Base-by-base conservation (phyloP, 257 asterid genomes). In the Ligustrum vulgare region DNA sequence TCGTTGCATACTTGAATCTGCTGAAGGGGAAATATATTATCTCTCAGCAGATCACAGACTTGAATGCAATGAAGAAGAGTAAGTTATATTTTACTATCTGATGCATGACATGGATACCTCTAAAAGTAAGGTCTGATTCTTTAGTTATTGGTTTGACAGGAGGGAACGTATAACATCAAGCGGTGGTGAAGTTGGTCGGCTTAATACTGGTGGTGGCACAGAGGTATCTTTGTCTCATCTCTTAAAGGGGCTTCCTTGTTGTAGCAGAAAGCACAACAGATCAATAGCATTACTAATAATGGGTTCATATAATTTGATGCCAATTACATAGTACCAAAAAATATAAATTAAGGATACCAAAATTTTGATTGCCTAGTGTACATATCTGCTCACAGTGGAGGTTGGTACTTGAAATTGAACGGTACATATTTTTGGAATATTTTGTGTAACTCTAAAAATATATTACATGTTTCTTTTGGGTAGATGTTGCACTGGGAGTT, bases 151-250 rank as follows among this genome's bases (percentile, higher is more conserved):
- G 70, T 80, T 72, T 78, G 80, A 73, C 86, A 95, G 99, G 93
- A 89, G 98, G 85, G 96, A 91, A 69, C 90, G 99, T 36, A 95
- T 95, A 77, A 91, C 90, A 41, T 80, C 97, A 32, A 85, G 98
- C 79, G 99, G 99, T 33, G 98, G 98, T 72, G 97, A 95, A 85
- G 98, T 95, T 54, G 98, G 97, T 43, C 91, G 99, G 77, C 96
- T 95, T 79, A 95, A 93, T 81, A 88, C 99, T 15, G 99, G 99
- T 75, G 97, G 97, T 75, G 99, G 99, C 77, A 95, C 97, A 39
- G 97, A 91, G 97, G 99, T 91, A 84, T 16, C 77, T 77, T 75
- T 74, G 54, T 69, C 67, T 79, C 63, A 5, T 69, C 33, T 56
- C 43, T 54, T 12, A 39, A 69, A 18, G 36, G 51, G 56, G 43